These are phyloP conservation scores for Lanmaoa rubissima DNA, from an alignment of 768 basidiomycete species.

Conservation along the genomic window DNA sequence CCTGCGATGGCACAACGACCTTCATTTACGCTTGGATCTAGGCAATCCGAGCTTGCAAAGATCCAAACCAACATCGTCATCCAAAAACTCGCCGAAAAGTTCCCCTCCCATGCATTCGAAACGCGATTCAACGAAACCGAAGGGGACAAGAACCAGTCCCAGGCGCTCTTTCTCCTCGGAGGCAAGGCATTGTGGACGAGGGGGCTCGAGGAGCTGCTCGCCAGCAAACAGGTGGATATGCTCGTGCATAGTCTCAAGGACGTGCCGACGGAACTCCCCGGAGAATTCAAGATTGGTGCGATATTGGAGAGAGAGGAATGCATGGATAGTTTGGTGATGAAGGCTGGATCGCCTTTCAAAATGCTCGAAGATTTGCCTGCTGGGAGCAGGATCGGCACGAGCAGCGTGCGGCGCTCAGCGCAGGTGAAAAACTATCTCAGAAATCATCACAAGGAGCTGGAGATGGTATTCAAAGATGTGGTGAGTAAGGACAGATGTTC, in stretches of 20 bases:
- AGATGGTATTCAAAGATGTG: conserved; percentile 78
- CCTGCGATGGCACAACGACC: conserved; percentile 30
- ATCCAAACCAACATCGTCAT: conserved; percentile 85
- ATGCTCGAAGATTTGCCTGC: conserved; percentile 78
- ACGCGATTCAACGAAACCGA: conserved; percentile 67
- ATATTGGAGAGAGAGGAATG: conserved; percentile 87
- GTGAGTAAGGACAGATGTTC: conserved; percentile 47
- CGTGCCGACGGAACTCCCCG: conserved; percentile 83
- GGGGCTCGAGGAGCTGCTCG: conserved; percentile 86
- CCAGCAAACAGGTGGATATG: conserved; percentile 76
- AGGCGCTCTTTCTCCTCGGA: conserved; percentile 84
- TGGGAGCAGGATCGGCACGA: conserved; percentile 92
- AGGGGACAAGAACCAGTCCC: conserved; percentile 88
- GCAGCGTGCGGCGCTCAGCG: conserved; percentile 89
- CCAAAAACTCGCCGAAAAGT: conserved; percentile 54
- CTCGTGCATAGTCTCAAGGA: conserved; percentile 94
- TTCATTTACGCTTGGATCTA: conserved; percentile 76
- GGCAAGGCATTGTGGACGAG: conserved; percentile 97
- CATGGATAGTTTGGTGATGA: conserved; percentile 85
- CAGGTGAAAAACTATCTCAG: conserved; percentile 82
- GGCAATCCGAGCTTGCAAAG: conserved; percentile 84
- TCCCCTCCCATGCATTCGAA: conserved; percentile 50
- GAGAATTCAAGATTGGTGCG: conserved; percentile 81
- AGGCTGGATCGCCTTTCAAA: conserved; percentile 66
- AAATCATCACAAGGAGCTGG: conserved; percentile 28